phyloP scores from a whole-genome alignment of 306 rosid species.

The Gynostemma pentaphyllum region DNA sequence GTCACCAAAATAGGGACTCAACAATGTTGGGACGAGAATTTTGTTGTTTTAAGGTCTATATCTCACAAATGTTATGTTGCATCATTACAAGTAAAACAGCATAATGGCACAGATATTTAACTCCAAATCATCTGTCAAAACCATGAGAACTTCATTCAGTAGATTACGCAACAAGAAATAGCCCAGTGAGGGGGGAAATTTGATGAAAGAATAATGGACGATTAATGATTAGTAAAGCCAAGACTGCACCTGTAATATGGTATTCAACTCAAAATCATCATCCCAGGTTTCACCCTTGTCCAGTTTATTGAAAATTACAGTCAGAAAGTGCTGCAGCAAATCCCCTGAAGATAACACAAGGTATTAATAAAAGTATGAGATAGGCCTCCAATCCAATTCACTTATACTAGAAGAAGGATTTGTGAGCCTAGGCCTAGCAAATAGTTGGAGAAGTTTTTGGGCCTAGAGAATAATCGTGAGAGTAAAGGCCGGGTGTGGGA shows the following conservation, averaged over 20 bases:
- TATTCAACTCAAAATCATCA: conserved; percentile 90
- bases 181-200: neutral
- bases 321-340: conserved; percentile 87
- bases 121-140: neutral
- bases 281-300: conserved; percentile 94
- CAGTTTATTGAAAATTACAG: conserved; percentile 73
- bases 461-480: too few relatives aligned
- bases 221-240: conserved; percentile 9
- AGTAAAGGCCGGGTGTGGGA: too few relatives aligned
- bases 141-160: neutral
- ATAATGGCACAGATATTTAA: neutral
- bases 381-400: too few relatives aligned
- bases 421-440: too few relatives aligned
- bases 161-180: conserved; percentile 1
- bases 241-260: conserved; percentile 66
- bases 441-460: too few relatives aligned
- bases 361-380: neutral
- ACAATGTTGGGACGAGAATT: neutral
- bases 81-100: neutral
- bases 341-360: conserved; percentile 45
- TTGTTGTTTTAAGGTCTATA: neutral
- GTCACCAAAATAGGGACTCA: neutral
- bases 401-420: too few relatives aligned
- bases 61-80: neutral
- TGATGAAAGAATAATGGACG: neutral